phyloP scores from a whole-genome alignment of 345 rosid genomes.

The Rhodomyrtus tomentosa region DNA sequence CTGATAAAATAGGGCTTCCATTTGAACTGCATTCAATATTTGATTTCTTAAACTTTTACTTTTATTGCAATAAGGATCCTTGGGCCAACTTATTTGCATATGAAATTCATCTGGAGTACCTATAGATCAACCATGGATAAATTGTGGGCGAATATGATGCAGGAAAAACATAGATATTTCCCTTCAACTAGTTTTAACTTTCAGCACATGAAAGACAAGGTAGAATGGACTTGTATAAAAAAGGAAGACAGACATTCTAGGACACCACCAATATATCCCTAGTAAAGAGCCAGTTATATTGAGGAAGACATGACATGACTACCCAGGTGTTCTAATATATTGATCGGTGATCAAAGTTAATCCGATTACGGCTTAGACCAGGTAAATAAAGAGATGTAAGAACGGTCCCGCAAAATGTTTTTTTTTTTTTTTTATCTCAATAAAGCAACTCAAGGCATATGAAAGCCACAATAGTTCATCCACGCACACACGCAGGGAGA shows the following conservation, averaged over 20 bases:
- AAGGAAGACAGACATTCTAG: neutral
- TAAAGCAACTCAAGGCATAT: neutral
- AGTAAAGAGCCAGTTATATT: neutral
- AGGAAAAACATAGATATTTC: neutral
- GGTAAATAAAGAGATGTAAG: neutral
- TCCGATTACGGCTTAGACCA: neutral
- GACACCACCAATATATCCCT: neutral
- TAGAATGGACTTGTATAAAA: neutral
- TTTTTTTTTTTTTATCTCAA: neutral
- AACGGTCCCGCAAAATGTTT: neutral
- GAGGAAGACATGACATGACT: neutral
- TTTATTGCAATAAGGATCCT: neutral
- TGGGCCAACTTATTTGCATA: neutral
- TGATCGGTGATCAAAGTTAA: neutral
- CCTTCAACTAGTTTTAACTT: neutral
- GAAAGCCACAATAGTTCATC: neutral
- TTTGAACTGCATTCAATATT: too few relatives aligned
- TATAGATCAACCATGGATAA: constrained; percentile 5
- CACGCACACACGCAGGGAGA: neutral
- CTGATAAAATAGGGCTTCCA: too few relatives aligned
- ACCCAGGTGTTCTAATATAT: neutral
- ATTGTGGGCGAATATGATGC: neutral
- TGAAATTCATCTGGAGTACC: constrained; percentile 32
- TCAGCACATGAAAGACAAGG: neutral
- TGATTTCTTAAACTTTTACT: neutral